These are phyloP conservation scores for Auriculariales sp. DNA, from an alignment of 768 basidiomycete species.

Conservation along the genomic window DNA sequence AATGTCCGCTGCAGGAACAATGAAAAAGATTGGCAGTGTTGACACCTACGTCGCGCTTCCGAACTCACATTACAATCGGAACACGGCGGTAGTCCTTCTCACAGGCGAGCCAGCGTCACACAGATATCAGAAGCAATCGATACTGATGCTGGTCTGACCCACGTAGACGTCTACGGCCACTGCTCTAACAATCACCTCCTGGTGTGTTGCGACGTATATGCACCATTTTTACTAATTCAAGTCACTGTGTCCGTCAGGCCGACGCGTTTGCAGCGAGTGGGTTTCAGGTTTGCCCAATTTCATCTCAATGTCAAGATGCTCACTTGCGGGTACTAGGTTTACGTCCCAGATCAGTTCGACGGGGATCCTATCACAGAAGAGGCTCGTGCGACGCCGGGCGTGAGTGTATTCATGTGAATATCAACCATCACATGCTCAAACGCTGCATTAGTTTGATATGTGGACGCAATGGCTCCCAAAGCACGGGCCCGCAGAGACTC, in stretches of 20 bases:
- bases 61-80: slow-evolving; percentile 26
- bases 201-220: no score
- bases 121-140: slow-evolving; percentile 16
- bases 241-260: slow-evolving; percentile 21
- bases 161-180: no score
- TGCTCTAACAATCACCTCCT: no score
- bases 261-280: slow-evolving; percentile 31
- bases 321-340: slow-evolving; percentile 23
- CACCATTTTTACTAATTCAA: not conserved
- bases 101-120: no score
- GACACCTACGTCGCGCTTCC: slow-evolving; percentile 41
- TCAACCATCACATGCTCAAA: no score
- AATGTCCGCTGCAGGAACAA: slow-evolving; percentile 26
- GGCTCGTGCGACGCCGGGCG: slow-evolving; percentile 6
- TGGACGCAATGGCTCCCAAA: slow-evolving; percentile 24
- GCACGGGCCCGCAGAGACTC: slow-evolving; percentile 27
- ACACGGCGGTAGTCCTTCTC: slow-evolving; percentile 41
- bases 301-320: no score
- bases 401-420: no score
- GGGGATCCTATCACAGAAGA: slow-evolving; percentile 20
- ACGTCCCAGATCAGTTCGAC: slow-evolving; percentile 22
- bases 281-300: no score
- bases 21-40: slow-evolving; percentile 32
- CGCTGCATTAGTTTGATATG: slow-evolving; percentile 30
- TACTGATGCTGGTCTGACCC: no score